Conservation (phyloP, 331 rosid species). For the Dryas integrifolia region DNA sequence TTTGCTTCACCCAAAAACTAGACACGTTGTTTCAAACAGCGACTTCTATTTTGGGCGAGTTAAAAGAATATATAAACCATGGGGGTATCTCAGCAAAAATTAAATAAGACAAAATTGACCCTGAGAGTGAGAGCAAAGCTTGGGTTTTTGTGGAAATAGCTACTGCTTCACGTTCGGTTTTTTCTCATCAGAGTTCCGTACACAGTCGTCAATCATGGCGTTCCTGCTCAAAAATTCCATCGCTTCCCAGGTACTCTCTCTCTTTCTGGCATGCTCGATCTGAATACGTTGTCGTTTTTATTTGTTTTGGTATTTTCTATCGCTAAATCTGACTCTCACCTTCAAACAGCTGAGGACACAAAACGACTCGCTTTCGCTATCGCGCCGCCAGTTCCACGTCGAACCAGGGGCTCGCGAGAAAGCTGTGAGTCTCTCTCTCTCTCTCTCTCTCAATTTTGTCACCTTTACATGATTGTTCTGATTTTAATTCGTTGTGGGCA, state of each 20-base stretch:
- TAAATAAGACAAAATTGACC: background rate
- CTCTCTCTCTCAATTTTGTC: constrained; percentile 1
- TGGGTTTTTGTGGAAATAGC: background rate
- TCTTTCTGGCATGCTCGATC: background rate
- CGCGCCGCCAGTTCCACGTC: constrained; percentile 70
- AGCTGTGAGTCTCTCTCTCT: constrained; percentile 55
- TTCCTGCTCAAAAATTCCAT: constrained; percentile 57
- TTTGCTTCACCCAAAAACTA: background rate
- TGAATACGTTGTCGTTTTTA: constrained; percentile 3
- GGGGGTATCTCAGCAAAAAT: background rate
- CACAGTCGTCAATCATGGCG: constrained; percentile 44
- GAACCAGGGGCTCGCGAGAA: constrained; percentile 84
- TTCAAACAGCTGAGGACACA: constrained; percentile 36
- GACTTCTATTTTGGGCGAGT: no score
- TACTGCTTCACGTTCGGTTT: background rate
- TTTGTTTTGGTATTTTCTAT: background rate
- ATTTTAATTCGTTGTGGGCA: background rate
- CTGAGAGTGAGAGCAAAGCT: background rate
- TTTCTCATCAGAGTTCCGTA: constrained; percentile 9
- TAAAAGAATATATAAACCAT: background rate
- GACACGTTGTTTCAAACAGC: background rate
- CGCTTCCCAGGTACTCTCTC: constrained; percentile 37
- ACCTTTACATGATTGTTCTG: background rate
- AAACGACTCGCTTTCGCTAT: constrained; percentile 37
- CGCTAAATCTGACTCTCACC: constrained; percentile 6